A percentile compares a stretch with the other conserved stretches of the same genome.
Evolutionary conservation across 2,329 filamentous ascomycete genomes (phyloP).

Genomic region (Beauveria scarabaeidicola): DNA sequence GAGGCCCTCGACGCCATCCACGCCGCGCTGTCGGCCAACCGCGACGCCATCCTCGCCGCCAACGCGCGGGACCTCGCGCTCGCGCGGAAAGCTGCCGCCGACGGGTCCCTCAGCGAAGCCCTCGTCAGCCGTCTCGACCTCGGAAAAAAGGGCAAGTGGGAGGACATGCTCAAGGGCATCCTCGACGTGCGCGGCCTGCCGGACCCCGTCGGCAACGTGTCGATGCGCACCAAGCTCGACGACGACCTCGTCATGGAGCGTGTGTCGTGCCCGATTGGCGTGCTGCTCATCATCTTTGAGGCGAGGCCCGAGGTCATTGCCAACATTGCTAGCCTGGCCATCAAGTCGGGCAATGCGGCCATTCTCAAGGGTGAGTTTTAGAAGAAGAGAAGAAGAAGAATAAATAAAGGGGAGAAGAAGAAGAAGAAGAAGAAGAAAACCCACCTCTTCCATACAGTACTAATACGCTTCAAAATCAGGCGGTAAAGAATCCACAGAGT

Average conservation of each 20-base stretch:
- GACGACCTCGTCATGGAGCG: slow-evolving; percentile 78
- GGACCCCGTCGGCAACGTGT: slow-evolving; percentile 84
- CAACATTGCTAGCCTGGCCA: slow-evolving; percentile 89
- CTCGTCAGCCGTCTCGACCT: slow-evolving; percentile 85
- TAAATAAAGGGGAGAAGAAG: too few species aligned
- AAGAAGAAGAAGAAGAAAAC: too few species aligned
- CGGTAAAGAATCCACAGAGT: slow-evolving; percentile 90
- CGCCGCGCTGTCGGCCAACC: slow-evolving; percentile 59
- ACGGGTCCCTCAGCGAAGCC: slow-evolving; percentile 70
- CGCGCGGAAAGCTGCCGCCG: slow-evolving; percentile 63
- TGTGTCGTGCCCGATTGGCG: slow-evolving; percentile 88
- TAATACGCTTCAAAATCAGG: slow-evolving; percentile 34
- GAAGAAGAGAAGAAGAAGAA: neutral
- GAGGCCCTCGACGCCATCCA: slow-evolving; percentile 78
- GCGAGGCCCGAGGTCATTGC: slow-evolving; percentile 96
- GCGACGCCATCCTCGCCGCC: slow-evolving; percentile 71
- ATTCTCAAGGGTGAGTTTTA: slow-evolving; percentile 68
- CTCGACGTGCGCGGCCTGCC: slow-evolving; percentile 74
- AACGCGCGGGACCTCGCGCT: slow-evolving; percentile 75
- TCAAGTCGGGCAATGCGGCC: slow-evolving; percentile 95
- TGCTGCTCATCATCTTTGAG: slow-evolving; percentile 98
- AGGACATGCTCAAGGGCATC: slow-evolving; percentile 96
- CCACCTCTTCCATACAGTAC: neutral
- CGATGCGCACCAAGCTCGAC: slow-evolving; percentile 76
- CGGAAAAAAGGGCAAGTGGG: slow-evolving; percentile 80